Evolutionary conservation across 2,329 filamentous ascomycete genomes (phyloP), one percentile per base, ranked within the genome.

Genomic region (Penicillium sp.): DNA sequence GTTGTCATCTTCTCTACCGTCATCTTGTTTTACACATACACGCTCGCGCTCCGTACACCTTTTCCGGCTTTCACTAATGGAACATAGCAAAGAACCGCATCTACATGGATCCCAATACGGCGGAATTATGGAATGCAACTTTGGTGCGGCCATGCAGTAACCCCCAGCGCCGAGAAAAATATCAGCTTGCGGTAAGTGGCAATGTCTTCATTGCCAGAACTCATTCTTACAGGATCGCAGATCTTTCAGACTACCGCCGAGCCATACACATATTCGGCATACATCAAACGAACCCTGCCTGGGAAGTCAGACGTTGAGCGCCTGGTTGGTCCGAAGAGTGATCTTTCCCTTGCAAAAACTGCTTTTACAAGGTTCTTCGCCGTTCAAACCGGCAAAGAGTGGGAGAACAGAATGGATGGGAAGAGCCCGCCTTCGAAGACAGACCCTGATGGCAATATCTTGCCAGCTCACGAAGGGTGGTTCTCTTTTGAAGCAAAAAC

Each of bases 221-320:
- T 27, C 4, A 7, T n/a, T 7, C 11, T 27, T 9, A 7, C 6
- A 13, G 14, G 14, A 27, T 6, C 10, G 6, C 25, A 88, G 83
- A 71, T 90, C 35, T 86, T 80, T 67, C 79, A 87, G 60, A 84
- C 81, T 4, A 73, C 79, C 44, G 67, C 73, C 8, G 64, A 67
- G 10, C 83, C 83, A 0, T 70, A 68, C 43, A 73, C 77, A 0
- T 89, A 87, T 65, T 76, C 74, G 49, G 77, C 79, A 31, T 77
- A 77, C 6, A 74, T 72, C 32, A 78, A 77, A 38, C 68, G 69
- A 41, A 64, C 53, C 19, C 59, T 63, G 2, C 41, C 49, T 3
- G 63, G 64, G 1, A 57, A 46, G 8, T 57, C 57, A 0, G 51
- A 52, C 7, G 48, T 60, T 1, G 56, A 69, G 8, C 56, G 64